Percentiles rank a stretch among this genome's conserved stretches.
These are phyloP conservation scores for Backusella tuberculispora DNA, from an alignment of 192 early-diverging fungal genomes.

Conservation along the genomic window DNA sequence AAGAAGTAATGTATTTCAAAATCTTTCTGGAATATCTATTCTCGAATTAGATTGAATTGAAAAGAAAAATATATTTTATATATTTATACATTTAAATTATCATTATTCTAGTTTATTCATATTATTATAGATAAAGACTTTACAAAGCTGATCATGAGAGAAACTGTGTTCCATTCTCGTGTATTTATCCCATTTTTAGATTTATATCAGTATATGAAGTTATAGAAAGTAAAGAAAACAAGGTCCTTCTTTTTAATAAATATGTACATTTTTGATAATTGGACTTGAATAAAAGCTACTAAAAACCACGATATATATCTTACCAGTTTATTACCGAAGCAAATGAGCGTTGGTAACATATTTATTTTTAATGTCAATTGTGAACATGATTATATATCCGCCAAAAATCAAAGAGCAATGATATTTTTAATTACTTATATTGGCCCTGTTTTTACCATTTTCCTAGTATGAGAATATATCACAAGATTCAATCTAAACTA, in stretches of 20 bases:
- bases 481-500: background rate
- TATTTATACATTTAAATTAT: background rate
- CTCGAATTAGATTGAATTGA: background rate
- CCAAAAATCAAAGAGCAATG: background rate
- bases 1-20: background rate
- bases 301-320: background rate
- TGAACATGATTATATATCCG: background rate
- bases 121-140: background rate
- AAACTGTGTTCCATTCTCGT: background rate
- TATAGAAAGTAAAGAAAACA: conserved; percentile 6
- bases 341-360: background rate
- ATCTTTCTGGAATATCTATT: background rate
- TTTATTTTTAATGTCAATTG: background rate
- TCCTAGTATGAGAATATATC: background rate
- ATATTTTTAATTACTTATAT: background rate
- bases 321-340: background rate
- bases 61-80: background rate
- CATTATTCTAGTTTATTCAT: background rate
- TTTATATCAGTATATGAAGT: background rate
- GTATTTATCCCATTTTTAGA: conserved; percentile 15
- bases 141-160: background rate
- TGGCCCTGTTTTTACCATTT: background rate
- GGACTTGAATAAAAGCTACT: background rate
- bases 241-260: conserved; percentile 2
- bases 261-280: conserved; percentile 2